These are phyloP conservation scores for Schizothecium vesticola DNA, from an alignment of 495 filamentous ascomycete species.

Conservation along the genomic window DNA sequence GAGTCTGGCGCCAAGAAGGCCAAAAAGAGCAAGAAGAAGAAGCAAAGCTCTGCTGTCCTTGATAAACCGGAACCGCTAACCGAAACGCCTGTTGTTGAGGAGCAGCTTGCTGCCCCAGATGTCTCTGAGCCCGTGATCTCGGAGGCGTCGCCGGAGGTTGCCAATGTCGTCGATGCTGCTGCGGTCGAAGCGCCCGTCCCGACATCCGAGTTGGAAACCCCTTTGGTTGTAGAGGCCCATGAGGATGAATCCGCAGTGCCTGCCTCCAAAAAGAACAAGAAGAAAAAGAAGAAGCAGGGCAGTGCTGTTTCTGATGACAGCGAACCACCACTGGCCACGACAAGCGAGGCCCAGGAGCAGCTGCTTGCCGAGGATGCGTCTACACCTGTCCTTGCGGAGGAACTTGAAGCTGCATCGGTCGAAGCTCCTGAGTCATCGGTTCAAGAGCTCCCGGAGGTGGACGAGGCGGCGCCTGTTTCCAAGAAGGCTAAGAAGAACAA, in stretches of 20 bases:
- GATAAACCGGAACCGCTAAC: not conserved
- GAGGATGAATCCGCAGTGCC: constrained; percentile 6
- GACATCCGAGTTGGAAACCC: not conserved
- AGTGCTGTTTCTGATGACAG: constrained; percentile 5
- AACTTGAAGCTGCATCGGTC: not conserved
- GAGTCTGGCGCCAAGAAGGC: constrained; percentile 21
- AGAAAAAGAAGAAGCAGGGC: constrained; percentile 32
- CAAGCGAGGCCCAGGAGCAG: not conserved
- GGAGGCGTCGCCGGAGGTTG: not conserved
- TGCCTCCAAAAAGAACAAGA: constrained; percentile 18
- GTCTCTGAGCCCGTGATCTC: not conserved
- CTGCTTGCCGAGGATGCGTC: constrained; percentile 1
- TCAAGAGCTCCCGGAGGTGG: not conserved
- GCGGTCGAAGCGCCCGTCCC: not conserved
- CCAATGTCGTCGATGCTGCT: not conserved
- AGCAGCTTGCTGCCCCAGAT: constrained; percentile 8
- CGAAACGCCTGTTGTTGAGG: constrained; percentile 2
- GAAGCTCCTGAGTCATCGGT: constrained; percentile 7
- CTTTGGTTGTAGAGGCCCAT: not conserved
- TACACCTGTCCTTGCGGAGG: not conserved
- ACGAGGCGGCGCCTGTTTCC: not conserved
- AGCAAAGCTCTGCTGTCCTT: not conserved
- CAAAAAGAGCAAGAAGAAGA: constrained; percentile 31
- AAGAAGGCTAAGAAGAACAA: constrained; percentile 2
- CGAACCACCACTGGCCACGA: not conserved